Base-by-base conservation (phyloP, 2,329 filamentous ascomycete genomes). In the Stagonosporopsis vannaccii region DNA sequence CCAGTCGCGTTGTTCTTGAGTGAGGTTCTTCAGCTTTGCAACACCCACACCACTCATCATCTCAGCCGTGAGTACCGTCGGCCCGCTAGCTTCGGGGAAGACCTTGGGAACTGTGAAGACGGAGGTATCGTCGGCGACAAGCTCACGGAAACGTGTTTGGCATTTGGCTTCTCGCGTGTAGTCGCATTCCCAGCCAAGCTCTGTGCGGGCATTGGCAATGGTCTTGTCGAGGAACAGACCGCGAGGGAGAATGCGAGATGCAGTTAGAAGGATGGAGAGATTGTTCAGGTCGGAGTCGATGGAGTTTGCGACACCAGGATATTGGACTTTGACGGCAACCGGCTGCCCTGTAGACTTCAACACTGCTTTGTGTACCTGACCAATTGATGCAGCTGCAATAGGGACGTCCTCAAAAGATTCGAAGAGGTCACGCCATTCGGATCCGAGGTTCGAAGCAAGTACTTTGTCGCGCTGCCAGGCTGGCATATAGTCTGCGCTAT, bases 251-350 rank as follows among this genome's bases (percentile, higher is more conserved):
- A 99, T 85, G 54, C 91, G 88, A 5, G 93, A 96, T 23, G 95
- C 95, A 6, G 91, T 95, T 12, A 99, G 85, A 1, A 99, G 87
- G 53, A 99, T 85, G 8, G 90, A 91, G 28, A 99, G 84, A 69
- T 99, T 99, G 77, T 92, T 96, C 1, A 99, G 84, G 69, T 99
- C 95, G 0, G 94, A 97, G 76, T 97, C 92, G 74, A 99, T 99
- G 4, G 93, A 98, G 75, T 91, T 89, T 17, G 94, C 91, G 1
- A 99, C 95, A 13, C 96, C 96, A 0, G 95, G 95, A 68, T 99
- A 99, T 76, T 99, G 95, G 9, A 99, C 89, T 77, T 99, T 99
- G 70, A 99, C 93, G 3, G 95, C 95, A 0, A 99, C 95, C 39
- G 83, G 81, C 62, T 88, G 83, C 35, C 89, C 88, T 36, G 84